Conservation (phyloP, 208 protist species). For the Leishmania braziliensis region DNA sequence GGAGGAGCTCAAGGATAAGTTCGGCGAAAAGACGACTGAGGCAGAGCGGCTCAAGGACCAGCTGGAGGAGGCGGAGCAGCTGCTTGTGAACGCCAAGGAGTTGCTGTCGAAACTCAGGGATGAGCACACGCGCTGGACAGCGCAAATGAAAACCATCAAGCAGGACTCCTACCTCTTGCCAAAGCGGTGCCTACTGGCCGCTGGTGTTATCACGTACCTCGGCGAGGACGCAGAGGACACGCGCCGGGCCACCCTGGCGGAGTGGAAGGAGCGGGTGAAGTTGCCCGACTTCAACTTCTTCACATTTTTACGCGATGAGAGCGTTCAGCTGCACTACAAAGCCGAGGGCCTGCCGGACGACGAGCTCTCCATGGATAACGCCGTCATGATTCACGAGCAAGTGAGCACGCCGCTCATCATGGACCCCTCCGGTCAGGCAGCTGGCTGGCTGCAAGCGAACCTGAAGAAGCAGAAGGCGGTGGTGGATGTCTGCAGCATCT, state of each 20-base stretch:
- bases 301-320: conserved; percentile 95
- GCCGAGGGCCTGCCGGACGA: conserved; percentile 95
- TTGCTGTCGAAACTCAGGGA: conserved; percentile 95
- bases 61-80: conserved; percentile 90
- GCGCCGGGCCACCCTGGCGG: conserved; percentile 54
- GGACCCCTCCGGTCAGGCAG: conserved; percentile 94
- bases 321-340: conserved; percentile 96
- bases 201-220: conserved; percentile 96
- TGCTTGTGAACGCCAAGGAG: conserved; percentile 88
- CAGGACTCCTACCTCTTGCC: conserved; percentile 78
- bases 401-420: conserved; percentile 94
- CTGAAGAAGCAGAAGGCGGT: conserved; percentile 73
- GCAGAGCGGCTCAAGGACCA: conserved; percentile 90
- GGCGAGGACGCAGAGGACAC: conserved; percentile 88
- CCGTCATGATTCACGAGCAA: conserved; percentile 95
- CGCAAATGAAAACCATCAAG: conserved; percentile 84
- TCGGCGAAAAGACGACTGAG: conserved; percentile 94
- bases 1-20: conserved; percentile 90
- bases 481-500: conserved; percentile 90
- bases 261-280: conserved; percentile 89
- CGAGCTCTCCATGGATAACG: conserved; percentile 97
- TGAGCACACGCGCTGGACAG: conserved; percentile 95
- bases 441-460: conserved; percentile 91
- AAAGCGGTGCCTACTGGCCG: conserved; percentile 83
- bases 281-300: conserved; percentile 90